Evolutionary conservation across 306 rosid species (phyloP).

Genomic region (Betula pendula): DNA sequence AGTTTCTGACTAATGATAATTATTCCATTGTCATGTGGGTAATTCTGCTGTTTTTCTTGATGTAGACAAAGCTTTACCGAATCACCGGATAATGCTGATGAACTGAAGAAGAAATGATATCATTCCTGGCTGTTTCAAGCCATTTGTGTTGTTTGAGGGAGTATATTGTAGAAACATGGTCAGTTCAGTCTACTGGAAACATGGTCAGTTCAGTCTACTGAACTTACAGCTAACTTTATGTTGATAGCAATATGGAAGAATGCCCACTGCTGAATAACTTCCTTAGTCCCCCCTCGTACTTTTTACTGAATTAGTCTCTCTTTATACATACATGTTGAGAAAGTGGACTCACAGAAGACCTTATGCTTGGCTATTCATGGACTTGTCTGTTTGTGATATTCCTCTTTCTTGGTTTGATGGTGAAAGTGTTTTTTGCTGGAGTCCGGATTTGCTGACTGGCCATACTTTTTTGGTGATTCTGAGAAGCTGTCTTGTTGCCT

Average conservation of each 20-base stretch:
- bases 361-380: background rate
- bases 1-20: slow-evolving; percentile 14
- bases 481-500: background rate
- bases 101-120: slow-evolving; percentile 20
- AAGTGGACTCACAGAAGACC: background rate
- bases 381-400: background rate
- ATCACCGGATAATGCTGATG: background rate
- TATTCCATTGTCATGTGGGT: slow-evolving; percentile 33
- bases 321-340: background rate
- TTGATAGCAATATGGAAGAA: background rate
- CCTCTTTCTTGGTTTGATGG: background rate
- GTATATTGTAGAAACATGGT: background rate
- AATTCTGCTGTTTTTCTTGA: slow-evolving; percentile 1
- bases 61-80: slow-evolving; percentile 26
- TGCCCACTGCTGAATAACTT: background rate
- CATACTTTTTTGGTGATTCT: background rate
- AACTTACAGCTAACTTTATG: background rate
- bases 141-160: background rate
- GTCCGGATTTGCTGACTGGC: background rate
- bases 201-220: too few relatives aligned
- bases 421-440: background rate
- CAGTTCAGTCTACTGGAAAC: slow-evolving; percentile 1
- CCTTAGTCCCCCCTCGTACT: background rate
- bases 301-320: too few relatives aligned
- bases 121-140: background rate